Percentiles rank a stretch among this genome's conserved stretches.
phyloP scores from a whole-genome alignment of 2,329 filamentous ascomycete genomes.

The Fusarium penzigii region DNA sequence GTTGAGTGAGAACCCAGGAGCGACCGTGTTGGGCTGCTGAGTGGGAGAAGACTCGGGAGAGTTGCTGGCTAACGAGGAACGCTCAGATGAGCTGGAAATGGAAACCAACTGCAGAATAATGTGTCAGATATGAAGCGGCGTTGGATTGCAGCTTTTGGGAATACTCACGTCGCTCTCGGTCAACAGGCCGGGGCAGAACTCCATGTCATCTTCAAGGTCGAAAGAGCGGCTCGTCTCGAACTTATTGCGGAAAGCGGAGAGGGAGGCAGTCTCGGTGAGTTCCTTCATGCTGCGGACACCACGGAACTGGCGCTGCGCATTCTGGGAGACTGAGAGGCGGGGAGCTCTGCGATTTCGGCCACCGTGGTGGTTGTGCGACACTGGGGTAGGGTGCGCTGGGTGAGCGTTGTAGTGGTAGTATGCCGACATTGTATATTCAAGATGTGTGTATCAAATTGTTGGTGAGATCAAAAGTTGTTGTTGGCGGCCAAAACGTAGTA shows the following conservation, averaged over 20 bases:
- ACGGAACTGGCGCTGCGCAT: conserved; percentile 83
- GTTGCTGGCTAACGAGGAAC: conserved; percentile 90
- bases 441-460: background rate
- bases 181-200: conserved; percentile 91
- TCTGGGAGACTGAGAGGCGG: conserved; percentile 77
- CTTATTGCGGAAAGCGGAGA: conserved; percentile 78
- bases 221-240: conserved; percentile 93
- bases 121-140: conserved; percentile 32
- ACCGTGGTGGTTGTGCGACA: conserved; percentile 76
- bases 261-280: conserved; percentile 72
- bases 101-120: conserved; percentile 71
- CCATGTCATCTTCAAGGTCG: conserved; percentile 91
- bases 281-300: conserved; percentile 86
- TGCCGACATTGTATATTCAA: conserved; percentile 55
- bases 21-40: conserved; percentile 79
- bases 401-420: conserved; percentile 65
- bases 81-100: conserved; percentile 90
- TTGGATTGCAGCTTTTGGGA: conserved; percentile 9
- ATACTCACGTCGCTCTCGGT: conserved; percentile 87
- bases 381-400: conserved; percentile 57
- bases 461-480: too few species aligned
- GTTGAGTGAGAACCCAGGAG: conserved; percentile 74
- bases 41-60: conserved; percentile 91
- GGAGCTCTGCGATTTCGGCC: conserved; percentile 84
- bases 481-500: too few species aligned